Evolutionary conservation across 2,329 filamentous ascomycete genomes (phyloP).

Genomic region (Paecilomyces fulvus): DNA sequence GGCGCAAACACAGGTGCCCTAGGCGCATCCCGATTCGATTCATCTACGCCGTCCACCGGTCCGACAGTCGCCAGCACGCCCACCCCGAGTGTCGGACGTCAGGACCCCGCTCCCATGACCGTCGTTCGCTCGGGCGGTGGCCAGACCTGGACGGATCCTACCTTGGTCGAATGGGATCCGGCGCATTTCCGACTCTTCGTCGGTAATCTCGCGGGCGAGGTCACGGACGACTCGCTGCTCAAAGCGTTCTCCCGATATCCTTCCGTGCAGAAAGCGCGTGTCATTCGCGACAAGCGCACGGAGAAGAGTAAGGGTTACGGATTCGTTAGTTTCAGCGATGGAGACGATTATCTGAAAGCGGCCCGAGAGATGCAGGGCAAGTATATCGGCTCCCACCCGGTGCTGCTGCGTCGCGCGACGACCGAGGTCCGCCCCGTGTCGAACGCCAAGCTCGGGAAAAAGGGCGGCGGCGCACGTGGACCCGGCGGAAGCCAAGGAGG

Average conservation of each 20-base stretch:
- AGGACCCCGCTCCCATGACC: conserved; percentile 59
- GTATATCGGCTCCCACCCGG: conserved; percentile 96
- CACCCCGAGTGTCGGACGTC: conserved; percentile 35
- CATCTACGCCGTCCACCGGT: conserved; percentile 19
- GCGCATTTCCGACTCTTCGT: conserved; percentile 91
- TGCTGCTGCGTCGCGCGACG: conserved; percentile 76
- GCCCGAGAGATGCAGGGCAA: conserved; percentile 98
- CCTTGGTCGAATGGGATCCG: conserved; percentile 91
- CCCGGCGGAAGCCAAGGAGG: conserved; percentile 20
- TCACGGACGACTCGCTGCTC: conserved; percentile 87
- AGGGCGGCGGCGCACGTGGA: conserved; percentile 28
- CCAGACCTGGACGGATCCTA: conserved; percentile 82
- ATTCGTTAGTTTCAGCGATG: conserved; percentile 91
- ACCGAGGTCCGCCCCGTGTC: conserved; percentile 78
- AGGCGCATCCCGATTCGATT: conserved; percentile 11
- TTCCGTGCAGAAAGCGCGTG: conserved; percentile 84
- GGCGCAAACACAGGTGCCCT: conserved; percentile 39
- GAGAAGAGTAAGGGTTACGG: conserved; percentile 95
- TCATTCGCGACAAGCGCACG: conserved; percentile 90
- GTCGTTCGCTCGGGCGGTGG: conserved; percentile 83
- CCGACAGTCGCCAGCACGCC: conserved; percentile 28
- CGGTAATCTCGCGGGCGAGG: conserved; percentile 92
- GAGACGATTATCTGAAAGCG: conserved; percentile 92
- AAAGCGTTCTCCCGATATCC: conserved; percentile 88
- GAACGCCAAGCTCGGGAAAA: conserved; percentile 58